These are phyloP conservation scores for Trichoderma sp. DNA, from an alignment of 2,329 filamentous ascomycete genomes.

Conservation along the genomic window DNA sequence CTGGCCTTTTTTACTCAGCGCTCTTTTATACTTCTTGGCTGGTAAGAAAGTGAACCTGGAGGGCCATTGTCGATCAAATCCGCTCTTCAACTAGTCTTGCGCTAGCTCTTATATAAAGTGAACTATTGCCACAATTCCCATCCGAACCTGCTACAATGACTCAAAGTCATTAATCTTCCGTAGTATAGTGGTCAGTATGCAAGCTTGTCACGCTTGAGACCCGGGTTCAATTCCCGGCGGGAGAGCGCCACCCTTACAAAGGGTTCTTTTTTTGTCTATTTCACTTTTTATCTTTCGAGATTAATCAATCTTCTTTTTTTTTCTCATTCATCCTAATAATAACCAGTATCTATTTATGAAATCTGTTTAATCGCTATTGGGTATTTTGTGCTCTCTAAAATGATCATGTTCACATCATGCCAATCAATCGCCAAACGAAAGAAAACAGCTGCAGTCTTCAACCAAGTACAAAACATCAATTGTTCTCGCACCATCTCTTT, in stretches of 20 bases:
- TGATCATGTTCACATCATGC: not conserved
- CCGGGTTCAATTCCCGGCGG: slow-evolving; percentile 30
- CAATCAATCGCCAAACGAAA: not conserved
- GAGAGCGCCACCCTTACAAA: slow-evolving; percentile 24
- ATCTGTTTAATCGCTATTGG: not conserved
- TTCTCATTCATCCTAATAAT: not conserved
- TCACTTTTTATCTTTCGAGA: not conserved
- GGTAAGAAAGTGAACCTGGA: not conserved
- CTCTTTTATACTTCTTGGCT: not conserved
- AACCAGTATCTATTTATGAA: not conserved
- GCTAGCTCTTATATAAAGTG: not conserved
- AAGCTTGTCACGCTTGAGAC: slow-evolving; percentile 31
- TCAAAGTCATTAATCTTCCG: slow-evolving; percentile 25
- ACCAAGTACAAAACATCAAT: not conserved
- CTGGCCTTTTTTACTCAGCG: not conserved
- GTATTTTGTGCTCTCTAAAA: not conserved
- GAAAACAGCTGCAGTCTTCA: not conserved
- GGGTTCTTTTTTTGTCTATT: not conserved
- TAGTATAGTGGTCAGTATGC: slow-evolving; percentile 31
- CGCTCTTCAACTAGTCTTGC: not conserved
- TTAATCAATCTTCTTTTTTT: not conserved
- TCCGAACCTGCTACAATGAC: slow-evolving; percentile 22
- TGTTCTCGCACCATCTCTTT: slow-evolving; percentile 31
- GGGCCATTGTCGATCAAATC: not conserved
- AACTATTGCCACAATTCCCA: not conserved